Conservation (phyloP, 768 basidiomycete species). For the Panaeolus cyanescens region DNA sequence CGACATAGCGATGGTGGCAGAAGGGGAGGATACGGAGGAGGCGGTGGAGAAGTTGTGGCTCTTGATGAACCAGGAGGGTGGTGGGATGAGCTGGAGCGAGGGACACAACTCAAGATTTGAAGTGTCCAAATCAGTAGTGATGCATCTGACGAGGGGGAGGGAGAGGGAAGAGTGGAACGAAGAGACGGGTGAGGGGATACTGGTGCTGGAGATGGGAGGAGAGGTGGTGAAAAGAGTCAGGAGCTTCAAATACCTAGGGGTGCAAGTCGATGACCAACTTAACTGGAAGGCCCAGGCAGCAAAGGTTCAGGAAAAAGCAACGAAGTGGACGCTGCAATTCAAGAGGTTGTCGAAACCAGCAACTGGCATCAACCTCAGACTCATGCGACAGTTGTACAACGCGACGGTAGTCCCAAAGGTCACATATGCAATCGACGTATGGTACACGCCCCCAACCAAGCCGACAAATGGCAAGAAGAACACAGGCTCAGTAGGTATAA, state of each 20-base stretch:
- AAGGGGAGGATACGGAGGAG: constrained; percentile 16
- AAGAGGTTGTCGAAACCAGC: not conserved
- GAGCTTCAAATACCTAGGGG: too few relatives aligned
- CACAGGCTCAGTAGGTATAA: constrained; percentile 3
- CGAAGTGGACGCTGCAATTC: constrained; percentile 5
- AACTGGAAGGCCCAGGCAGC: too few relatives aligned
- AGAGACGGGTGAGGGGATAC: too few relatives aligned
- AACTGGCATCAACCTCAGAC: not conserved
- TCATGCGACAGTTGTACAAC: constrained; percentile 9
- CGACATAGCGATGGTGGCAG: constrained; percentile 24
- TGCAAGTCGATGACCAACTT: too few relatives aligned
- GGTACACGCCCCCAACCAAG: constrained; percentile 6
- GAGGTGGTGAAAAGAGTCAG: too few relatives aligned
- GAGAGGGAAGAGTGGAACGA: too few relatives aligned
- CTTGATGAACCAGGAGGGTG: not conserved
- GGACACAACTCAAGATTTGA: constrained; percentile 23
- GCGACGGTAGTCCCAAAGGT: constrained; percentile 5
- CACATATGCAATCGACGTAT: constrained; percentile 8
- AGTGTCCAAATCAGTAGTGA: not conserved
- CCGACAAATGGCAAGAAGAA: not conserved
- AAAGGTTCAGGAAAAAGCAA: not conserved
- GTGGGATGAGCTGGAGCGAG: constrained; percentile 21
- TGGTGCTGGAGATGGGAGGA: too few relatives aligned
- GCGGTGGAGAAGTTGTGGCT: constrained; percentile 8
- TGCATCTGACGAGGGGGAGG: too few relatives aligned